Percentiles rank a stretch among this genome's conserved stretches.
phyloP scores from a whole-genome alignment of 2,329 filamentous ascomycete species.

The Ophiocordyceps australis region DNA sequence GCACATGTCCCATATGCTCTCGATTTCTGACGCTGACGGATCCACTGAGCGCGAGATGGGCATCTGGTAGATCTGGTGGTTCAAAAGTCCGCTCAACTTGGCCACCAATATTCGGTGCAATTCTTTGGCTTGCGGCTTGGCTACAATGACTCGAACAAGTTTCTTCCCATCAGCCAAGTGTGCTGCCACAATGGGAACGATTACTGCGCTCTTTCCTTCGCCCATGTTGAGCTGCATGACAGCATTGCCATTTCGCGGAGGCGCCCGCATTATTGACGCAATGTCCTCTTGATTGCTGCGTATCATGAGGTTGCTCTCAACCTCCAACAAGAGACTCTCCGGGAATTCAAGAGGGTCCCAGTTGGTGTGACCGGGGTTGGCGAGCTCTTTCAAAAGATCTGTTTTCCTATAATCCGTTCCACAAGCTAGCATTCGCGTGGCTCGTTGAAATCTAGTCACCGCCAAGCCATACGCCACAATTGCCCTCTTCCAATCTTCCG shows the following conservation, averaged over 20 bases:
- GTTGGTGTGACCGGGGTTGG: constrained; percentile 30
- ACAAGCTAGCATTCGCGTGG: too few species aligned
- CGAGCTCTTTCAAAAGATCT: constrained; percentile 18
- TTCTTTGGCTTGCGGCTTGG: constrained; percentile 36
- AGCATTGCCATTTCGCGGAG: constrained; percentile 18
- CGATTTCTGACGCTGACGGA: constrained; percentile 11
- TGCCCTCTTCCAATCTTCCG: too few species aligned
- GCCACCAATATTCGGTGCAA: constrained; percentile 36
- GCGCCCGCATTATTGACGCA: constrained; percentile 30
- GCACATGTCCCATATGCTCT: constrained; percentile 17
- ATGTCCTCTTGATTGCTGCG: constrained; percentile 38
- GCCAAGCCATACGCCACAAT: too few species aligned
- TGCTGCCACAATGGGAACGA: constrained; percentile 41
- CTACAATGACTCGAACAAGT: constrained; percentile 36
- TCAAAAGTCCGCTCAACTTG: constrained; percentile 34
- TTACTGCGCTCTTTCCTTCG: constrained; percentile 47
- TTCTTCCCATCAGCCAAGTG: constrained; percentile 26
- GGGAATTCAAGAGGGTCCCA: constrained; percentile 32
- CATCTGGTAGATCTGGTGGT: not conserved
- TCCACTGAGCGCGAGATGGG: constrained; percentile 13
- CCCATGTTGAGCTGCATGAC: constrained; percentile 54
- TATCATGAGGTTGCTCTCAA: constrained; percentile 42
- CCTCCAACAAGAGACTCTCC: constrained; percentile 43
- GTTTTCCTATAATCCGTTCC: too few species aligned
- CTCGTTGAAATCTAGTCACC: too few species aligned